Evolutionary conservation across 139 green algal species (phyloP).

Genomic region (Edaphochlamys debaryana): DNA sequence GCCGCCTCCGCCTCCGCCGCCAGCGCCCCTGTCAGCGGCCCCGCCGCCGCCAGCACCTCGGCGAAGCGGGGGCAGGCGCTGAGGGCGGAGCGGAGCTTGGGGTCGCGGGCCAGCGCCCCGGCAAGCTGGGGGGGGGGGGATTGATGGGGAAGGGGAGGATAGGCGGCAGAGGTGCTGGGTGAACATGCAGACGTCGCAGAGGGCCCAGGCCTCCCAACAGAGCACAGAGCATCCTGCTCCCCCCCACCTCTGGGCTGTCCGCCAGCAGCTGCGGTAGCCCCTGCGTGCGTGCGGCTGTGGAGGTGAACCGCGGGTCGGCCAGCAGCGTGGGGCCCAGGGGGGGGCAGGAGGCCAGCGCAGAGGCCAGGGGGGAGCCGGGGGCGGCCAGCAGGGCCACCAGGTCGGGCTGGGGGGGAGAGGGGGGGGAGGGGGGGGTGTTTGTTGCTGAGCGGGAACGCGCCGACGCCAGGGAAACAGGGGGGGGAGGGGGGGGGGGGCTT

Average conservation of each 20-base stretch:
- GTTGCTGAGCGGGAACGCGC: too few relatives aligned
- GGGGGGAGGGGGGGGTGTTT: too few relatives aligned
- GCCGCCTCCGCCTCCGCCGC: slow-evolving; percentile 10
- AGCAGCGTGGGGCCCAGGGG: not conserved
- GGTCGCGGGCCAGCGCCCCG: not conserved
- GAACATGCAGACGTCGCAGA: too few relatives aligned
- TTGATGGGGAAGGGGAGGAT: not conserved
- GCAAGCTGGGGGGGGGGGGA: too few relatives aligned
- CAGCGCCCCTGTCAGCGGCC: not conserved
- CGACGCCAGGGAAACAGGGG: too few relatives aligned
- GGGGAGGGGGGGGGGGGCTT: too few relatives aligned
- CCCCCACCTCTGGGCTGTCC: too few relatives aligned
- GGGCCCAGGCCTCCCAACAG: too few relatives aligned
- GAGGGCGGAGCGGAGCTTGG: not conserved
- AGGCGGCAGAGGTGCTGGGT: too few relatives aligned
- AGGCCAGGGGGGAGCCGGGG: not conserved
- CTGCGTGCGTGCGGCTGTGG: not conserved
- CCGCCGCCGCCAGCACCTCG: not conserved
- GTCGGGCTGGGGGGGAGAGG: too few relatives aligned
- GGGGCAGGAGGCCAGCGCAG: not conserved
- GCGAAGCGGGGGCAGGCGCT: not conserved
- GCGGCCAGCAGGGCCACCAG: not conserved
- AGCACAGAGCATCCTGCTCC: too few relatives aligned
- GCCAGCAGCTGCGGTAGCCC: slow-evolving; percentile 1
- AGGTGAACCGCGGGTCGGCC: not conserved